Base-by-base conservation (phyloP, 768 basidiomycete species). In the Tylopilus intermedius region DNA sequence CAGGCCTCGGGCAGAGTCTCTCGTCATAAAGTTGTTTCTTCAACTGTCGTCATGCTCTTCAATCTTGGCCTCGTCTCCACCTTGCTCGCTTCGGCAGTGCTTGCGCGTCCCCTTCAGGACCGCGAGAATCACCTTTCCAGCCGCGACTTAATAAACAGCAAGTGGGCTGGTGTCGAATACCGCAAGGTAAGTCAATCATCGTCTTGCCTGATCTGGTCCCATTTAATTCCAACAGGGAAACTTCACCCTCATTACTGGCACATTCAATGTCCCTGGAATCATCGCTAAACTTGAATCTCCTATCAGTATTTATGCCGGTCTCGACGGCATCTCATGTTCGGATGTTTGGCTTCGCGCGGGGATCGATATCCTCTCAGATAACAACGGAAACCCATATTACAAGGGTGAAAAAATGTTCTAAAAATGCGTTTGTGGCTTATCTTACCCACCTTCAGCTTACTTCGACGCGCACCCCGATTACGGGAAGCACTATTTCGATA, bases 391-490 rank as follows among this genome's bases (percentile, higher is more conserved):
- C 4, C 6, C 24, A 11, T 24, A 43, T n/a, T 59, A 55, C 18
- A 0, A 15, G 11, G 57, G 59, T 60, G 18, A 18, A 18, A 1
- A 18, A 18, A 39, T 8, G 4, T 14, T 5, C 11, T 22, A 18
- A 11, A 14, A n/a, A 9, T 1, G 10, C 10, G 27, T 15, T 1
- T 8, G 4, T 10, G 13, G 3, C 4, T 22, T 7, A 8, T 51
- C 45, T 60, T 24, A 50, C 18, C 32, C 13, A 26, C 24, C 15
- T 5, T 7, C 13, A 60, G 59, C 46, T 11, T 60, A 54, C 50
- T 56, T 49, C 33, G 54, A 60, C 11, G 60, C 50, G 58, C 39
- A 35, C 6, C 47, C 38, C 8, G n/a, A 21, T 9, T 6, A 14
- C 6, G 13, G 6, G 38, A 39, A 9, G 38, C n/a, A 39, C 2